Evolutionary conservation across 345 rosid species (phyloP).

Genomic region (Punica granatum): DNA sequence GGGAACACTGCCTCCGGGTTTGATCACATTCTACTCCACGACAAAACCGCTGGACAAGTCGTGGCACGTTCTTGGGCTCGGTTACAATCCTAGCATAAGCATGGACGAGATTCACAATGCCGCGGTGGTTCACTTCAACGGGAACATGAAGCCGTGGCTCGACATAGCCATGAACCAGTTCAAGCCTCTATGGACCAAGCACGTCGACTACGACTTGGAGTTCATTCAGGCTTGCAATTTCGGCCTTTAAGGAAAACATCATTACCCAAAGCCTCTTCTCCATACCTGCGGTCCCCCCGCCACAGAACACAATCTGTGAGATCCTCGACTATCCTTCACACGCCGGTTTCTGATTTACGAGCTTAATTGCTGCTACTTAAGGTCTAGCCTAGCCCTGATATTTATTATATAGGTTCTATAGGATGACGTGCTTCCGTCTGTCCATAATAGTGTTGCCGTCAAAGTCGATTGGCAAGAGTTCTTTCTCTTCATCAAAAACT

Average conservation of each 20-base stretch:
- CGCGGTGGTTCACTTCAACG: constrained; percentile 92
- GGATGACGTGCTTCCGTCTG: constrained; percentile 2
- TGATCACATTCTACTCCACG: constrained; percentile 90
- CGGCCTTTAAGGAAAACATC: constrained; percentile 36
- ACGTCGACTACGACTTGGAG: constrained; percentile 80
- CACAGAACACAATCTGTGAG: not conserved
- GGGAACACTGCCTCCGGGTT: constrained; percentile 89
- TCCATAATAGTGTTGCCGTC: constrained; percentile 14
- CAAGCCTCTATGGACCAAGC: constrained; percentile 79
- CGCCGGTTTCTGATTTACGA: not conserved
- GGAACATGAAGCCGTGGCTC: constrained; percentile 98
- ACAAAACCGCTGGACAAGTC: constrained; percentile 91
- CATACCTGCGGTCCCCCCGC: not conserved
- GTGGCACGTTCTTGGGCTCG: constrained; percentile 96
- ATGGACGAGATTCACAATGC: constrained; percentile 88
- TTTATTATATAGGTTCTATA: not conserved
- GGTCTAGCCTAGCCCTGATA: not conserved
- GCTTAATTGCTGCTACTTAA: not conserved
- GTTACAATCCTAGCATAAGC: constrained; percentile 91
- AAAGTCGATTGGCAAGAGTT: constrained; percentile 12
- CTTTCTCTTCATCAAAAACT: not conserved
- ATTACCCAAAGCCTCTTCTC: not conserved
- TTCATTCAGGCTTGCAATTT: constrained; percentile 94
- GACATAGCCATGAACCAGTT: constrained; percentile 97
- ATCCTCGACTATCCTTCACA: not conserved